A percentile compares a stretch with the other conserved stretches of the same genome.
These are phyloP conservation scores for Pythium aristosporum DNA, from an alignment of 352 stramenopile genomes.

Conservation along the genomic window DNA sequence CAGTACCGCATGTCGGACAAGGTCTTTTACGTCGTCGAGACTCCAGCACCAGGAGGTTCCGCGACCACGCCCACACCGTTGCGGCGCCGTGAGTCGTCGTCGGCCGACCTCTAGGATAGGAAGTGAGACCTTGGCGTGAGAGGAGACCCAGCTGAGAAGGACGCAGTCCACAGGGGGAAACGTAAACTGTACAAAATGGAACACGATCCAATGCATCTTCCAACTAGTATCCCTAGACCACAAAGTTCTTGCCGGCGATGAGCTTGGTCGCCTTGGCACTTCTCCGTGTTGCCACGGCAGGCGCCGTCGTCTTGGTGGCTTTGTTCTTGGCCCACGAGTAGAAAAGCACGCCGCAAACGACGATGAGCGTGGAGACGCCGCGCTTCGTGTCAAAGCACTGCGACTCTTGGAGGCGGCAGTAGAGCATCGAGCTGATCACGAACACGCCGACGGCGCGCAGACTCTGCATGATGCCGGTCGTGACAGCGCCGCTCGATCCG, in stretches of 20 bases:
- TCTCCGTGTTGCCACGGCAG: not conserved
- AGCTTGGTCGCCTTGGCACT: constrained; percentile 37
- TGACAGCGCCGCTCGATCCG: constrained; percentile 75
- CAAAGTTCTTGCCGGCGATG: constrained; percentile 68
- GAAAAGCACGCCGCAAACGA: constrained; percentile 79
- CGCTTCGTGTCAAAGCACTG: constrained; percentile 86
- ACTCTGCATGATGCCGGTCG: constrained; percentile 87
- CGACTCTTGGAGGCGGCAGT: constrained; percentile 82
- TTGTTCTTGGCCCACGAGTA: constrained; percentile 85
- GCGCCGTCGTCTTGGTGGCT: constrained; percentile 27
- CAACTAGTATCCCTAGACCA: constrained; percentile 30
- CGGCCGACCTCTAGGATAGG: constrained; percentile 16
- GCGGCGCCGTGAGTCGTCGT: constrained; percentile 25
- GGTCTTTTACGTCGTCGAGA: constrained; percentile 74
- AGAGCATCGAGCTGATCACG: constrained; percentile 77
- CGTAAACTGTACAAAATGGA: not conserved
- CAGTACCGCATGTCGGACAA: constrained; percentile 90
- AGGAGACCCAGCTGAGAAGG: not conserved
- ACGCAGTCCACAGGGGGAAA: no score
- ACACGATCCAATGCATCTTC: not conserved
- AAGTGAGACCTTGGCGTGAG: not conserved
- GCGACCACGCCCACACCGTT: not conserved
- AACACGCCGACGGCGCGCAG: constrained; percentile 86
- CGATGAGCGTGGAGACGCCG: constrained; percentile 76
- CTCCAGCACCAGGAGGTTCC: not conserved